Percentiles rank a stretch among this genome's conserved stretches.
phyloP scores from a whole-genome alignment of 768 basidiomycete genomes.

The Harrya chromipes region DNA sequence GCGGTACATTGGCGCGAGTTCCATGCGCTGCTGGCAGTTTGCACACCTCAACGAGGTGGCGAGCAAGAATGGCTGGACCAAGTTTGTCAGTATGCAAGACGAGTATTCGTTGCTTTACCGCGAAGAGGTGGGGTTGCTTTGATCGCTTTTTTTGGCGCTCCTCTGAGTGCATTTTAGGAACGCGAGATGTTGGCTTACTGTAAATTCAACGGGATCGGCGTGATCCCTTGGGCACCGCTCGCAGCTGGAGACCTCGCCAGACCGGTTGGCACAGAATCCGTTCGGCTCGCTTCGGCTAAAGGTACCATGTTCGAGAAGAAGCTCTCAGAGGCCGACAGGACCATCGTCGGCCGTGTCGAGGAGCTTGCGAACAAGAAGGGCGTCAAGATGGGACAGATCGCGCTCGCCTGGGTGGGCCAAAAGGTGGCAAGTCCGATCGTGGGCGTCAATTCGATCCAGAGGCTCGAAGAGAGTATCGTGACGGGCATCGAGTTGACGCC shows the following conservation, averaged over 20 bases:
- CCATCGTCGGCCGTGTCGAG: constrained; percentile 40
- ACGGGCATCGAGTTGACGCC: constrained; percentile 21
- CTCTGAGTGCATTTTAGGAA: constrained; percentile 29
- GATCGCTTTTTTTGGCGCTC: background rate
- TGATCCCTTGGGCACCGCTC: constrained; percentile 52
- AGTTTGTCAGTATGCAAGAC: constrained; percentile 55
- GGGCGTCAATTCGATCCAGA: constrained; percentile 34
- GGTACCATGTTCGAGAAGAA: constrained; percentile 26
- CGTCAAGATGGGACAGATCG: constrained; percentile 44
- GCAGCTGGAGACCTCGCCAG: constrained; percentile 39
- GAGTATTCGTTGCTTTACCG: constrained; percentile 54
- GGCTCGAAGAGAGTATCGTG: constrained; percentile 33
- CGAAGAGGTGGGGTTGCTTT: constrained; percentile 37
- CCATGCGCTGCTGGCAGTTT: constrained; percentile 47
- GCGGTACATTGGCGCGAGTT: constrained; percentile 50
- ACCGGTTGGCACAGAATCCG: constrained; percentile 29
- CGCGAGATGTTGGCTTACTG: constrained; percentile 45
- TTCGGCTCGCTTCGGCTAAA: constrained; percentile 9
- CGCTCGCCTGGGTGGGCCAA: constrained; percentile 39
- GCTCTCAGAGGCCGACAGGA: constrained; percentile 28
- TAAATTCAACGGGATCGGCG: constrained; percentile 47
- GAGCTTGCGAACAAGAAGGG: constrained; percentile 39
- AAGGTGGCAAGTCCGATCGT: constrained; percentile 49
- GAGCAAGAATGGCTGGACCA: constrained; percentile 44
- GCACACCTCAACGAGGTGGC: constrained; percentile 46